Conservation (phyloP, 1,139 yeast species). For the Sugiyamaella castrensis region DNA sequence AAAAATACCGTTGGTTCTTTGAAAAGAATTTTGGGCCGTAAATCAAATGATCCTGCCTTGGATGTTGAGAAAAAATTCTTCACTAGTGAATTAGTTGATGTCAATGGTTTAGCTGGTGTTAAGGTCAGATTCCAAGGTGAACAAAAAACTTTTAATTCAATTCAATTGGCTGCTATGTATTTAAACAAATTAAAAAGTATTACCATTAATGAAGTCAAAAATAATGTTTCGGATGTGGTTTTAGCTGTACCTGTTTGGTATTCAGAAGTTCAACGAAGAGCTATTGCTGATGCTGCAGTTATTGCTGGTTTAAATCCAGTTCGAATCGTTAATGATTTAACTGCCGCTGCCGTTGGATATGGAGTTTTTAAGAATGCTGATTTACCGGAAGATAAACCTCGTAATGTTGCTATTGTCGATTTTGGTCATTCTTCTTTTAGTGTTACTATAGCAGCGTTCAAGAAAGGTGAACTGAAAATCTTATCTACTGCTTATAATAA, state of each 20-base stretch:
- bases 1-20: constrained; percentile 94
- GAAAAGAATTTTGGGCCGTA: constrained; percentile 85
- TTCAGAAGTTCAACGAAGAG: constrained; percentile 95
- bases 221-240: constrained; percentile 73
- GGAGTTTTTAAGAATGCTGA: constrained; percentile 92
- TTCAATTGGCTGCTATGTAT: constrained; percentile 93
- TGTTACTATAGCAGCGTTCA: constrained; percentile 84
- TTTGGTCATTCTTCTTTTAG: constrained; percentile 97
- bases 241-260: constrained; percentile 97
- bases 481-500: constrained; percentile 91
- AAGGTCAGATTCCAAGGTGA: constrained; percentile 83
- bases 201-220: constrained; percentile 75
- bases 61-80: constrained; percentile 70
- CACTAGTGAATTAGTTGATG: constrained; percentile 65
- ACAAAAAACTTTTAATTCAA: constrained; percentile 73
- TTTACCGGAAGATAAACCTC: constrained; percentile 88
- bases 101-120: constrained; percentile 73
- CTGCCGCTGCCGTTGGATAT: constrained; percentile 98
- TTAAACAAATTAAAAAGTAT: constrained; percentile 84
- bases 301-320: constrained; percentile 98
- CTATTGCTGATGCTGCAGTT: constrained; percentile 90
- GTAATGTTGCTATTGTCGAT: constrained; percentile 89
- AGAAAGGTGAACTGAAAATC: constrained; percentile 93
- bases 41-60: constrained; percentile 73
- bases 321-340: constrained; percentile 92